Conservation (phyloP, 345 rosid genomes). For the Brassica cretica region DNA sequence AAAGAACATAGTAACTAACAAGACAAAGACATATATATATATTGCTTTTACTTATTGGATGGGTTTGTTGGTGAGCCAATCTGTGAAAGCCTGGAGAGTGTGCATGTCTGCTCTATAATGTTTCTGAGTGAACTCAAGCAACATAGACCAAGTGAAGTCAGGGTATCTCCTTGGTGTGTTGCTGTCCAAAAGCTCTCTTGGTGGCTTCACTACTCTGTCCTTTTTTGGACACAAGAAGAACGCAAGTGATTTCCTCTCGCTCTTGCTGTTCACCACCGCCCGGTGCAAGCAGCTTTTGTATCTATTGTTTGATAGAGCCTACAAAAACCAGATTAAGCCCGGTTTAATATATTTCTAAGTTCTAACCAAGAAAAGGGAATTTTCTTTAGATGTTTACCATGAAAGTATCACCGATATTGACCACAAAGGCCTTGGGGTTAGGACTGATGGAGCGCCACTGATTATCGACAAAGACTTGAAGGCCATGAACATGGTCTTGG, state of each 20-base stretch:
- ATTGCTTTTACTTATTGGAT: background rate
- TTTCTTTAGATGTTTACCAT: slow-evolving; percentile 53
- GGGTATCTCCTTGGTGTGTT: slow-evolving; percentile 66
- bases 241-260: slow-evolving; percentile 87
- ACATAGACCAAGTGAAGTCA: slow-evolving; percentile 82
- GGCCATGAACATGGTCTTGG: slow-evolving; percentile 95
- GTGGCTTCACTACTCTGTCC: slow-evolving; percentile 81
- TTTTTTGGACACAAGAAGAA: slow-evolving; percentile 86
- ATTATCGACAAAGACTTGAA: slow-evolving; percentile 84
- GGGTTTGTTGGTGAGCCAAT: slow-evolving; percentile 47
- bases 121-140: slow-evolving; percentile 83
- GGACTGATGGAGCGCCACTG: slow-evolving; percentile 84
- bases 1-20: slow-evolving; percentile 23
- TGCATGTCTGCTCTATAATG: slow-evolving; percentile 92
- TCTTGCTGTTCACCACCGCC: slow-evolving; percentile 86
- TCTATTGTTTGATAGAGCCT: slow-evolving; percentile 89
- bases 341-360: background rate
- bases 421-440: slow-evolving; percentile 75
- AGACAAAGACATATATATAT: background rate
- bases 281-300: slow-evolving; percentile 94
- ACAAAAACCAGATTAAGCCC: background rate
- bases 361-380: background rate
- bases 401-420: slow-evolving; percentile 98
- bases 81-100: slow-evolving; percentile 65
- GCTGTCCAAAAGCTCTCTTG: slow-evolving; percentile 61